These are phyloP conservation scores for Madurella mycetomatis DNA, from an alignment of 2,329 filamentous ascomycete species.

Conservation along the genomic window DNA sequence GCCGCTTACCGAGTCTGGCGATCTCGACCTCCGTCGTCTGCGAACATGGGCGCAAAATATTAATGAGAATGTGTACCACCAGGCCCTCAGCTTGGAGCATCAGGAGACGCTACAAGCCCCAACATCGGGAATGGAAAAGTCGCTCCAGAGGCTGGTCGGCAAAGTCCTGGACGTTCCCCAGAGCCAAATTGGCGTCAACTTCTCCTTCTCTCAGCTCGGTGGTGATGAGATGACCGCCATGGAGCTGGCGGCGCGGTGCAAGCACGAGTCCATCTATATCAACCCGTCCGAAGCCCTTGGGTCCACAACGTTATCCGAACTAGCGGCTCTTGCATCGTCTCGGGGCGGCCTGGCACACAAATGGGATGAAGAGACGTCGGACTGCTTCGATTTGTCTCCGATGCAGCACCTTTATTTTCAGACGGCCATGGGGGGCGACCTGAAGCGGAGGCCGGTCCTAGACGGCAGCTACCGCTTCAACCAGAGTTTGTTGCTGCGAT, in stretches of 20 bases:
- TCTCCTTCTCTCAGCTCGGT: slow-evolving; percentile 38
- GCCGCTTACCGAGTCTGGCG: slow-evolving; percentile 38
- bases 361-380: slow-evolving; percentile 32
- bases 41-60: slow-evolving; percentile 53
- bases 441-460: slow-evolving; percentile 27
- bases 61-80: slow-evolving; percentile 42
- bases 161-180: slow-evolving; percentile 36
- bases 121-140: slow-evolving; percentile 35
- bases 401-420: slow-evolving; percentile 53
- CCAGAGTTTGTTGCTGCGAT: slow-evolving; percentile 45
- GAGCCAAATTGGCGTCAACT: slow-evolving; percentile 40
- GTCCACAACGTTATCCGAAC: slow-evolving; percentile 35
- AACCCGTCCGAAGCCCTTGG: slow-evolving; percentile 36
- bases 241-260: slow-evolving; percentile 37
- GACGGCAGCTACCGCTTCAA: slow-evolving; percentile 45
- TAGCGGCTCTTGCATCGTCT: slow-evolving; percentile 35
- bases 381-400: slow-evolving; percentile 45
- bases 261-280: slow-evolving; percentile 36
- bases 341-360: slow-evolving; percentile 29
- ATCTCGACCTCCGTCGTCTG: slow-evolving; percentile 40
- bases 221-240: slow-evolving; percentile 38
- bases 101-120: slow-evolving; percentile 35
- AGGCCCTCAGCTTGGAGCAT: slow-evolving; percentile 41
- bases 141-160: slow-evolving; percentile 37
- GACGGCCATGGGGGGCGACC: slow-evolving; percentile 39